Evolutionary conservation across 2,329 filamentous ascomycete species (phyloP).

Genomic region (Neoascochyta sp.): DNA sequence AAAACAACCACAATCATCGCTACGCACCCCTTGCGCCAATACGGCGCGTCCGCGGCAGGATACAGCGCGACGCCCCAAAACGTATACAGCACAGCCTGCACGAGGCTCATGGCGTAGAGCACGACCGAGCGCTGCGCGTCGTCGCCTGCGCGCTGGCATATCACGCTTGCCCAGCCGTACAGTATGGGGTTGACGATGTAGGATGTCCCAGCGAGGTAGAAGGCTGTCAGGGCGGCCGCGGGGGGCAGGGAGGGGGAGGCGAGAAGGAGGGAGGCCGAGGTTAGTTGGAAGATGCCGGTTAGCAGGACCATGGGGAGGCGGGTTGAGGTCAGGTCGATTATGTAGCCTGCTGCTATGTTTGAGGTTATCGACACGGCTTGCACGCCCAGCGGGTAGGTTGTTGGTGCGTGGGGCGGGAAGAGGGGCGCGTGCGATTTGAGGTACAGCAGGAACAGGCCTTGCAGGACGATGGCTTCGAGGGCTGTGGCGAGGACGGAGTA

Average conservation of each 20-base stretch:
- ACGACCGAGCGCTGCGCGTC: slow-evolving; percentile 43
- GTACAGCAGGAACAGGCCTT: slow-evolving; percentile 25
- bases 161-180: slow-evolving; percentile 42
- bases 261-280: slow-evolving; percentile 34
- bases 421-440: slow-evolving; percentile 18
- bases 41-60: slow-evolving; percentile 43
- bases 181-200: slow-evolving; percentile 43
- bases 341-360: slow-evolving; percentile 36
- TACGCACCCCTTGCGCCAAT: slow-evolving; percentile 42
- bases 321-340: slow-evolving; percentile 39
- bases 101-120: slow-evolving; percentile 43
- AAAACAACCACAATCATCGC: slow-evolving; percentile 34
- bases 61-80: slow-evolving; percentile 48
- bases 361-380: slow-evolving; percentile 56
- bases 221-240: slow-evolving; percentile 37
- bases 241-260: slow-evolving; percentile 30
- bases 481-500: slow-evolving; percentile 39
- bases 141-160: slow-evolving; percentile 39
- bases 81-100: slow-evolving; percentile 41
- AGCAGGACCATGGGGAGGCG: slow-evolving; percentile 38
- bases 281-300: slow-evolving; percentile 32
- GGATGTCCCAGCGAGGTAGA: slow-evolving; percentile 39
- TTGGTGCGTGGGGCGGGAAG: slow-evolving; percentile 47
- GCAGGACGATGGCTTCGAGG: slow-evolving; percentile 35
- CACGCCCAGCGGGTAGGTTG: slow-evolving; percentile 57